These are phyloP conservation scores for Pseudocercospora ulei DNA, from an alignment of 2,329 filamentous ascomycete species.

Conservation along the genomic window DNA sequence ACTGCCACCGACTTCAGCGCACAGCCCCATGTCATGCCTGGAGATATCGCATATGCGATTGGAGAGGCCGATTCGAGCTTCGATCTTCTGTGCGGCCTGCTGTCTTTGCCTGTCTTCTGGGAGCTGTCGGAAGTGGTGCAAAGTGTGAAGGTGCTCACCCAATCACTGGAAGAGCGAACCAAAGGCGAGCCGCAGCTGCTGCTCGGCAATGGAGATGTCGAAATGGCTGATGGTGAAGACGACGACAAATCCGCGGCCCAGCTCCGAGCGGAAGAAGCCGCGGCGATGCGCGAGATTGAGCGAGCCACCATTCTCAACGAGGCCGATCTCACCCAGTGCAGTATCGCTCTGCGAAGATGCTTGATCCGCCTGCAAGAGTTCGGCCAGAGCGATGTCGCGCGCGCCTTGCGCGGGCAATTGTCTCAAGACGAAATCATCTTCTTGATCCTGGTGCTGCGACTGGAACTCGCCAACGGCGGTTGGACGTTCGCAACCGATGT, in stretches of 20 bases:
- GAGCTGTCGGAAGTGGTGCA: slow-evolving; percentile 57
- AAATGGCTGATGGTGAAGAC: slow-evolving; percentile 23
- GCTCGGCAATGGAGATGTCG: slow-evolving; percentile 42
- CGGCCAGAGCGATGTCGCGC: slow-evolving; percentile 51
- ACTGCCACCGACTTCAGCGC: slow-evolving; percentile 18
- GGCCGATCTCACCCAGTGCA: slow-evolving; percentile 53
- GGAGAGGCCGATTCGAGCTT: slow-evolving; percentile 59
- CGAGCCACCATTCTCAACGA: slow-evolving; percentile 59
- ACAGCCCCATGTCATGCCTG: slow-evolving; percentile 39
- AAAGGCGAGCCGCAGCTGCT: slow-evolving; percentile 14
- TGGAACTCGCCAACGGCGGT: slow-evolving; percentile 62
- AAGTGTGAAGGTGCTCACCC: slow-evolving; percentile 57
- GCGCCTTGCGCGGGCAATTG: slow-evolving; percentile 49
- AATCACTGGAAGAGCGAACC: slow-evolving; percentile 50
- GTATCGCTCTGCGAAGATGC: slow-evolving; percentile 55
- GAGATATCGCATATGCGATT: slow-evolving; percentile 54
- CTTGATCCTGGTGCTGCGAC: slow-evolving; percentile 61
- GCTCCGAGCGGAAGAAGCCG: slow-evolving; percentile 36
- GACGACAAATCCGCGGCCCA: slow-evolving; percentile 23
- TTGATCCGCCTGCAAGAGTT: slow-evolving; percentile 61
- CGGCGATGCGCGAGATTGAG: slow-evolving; percentile 49
- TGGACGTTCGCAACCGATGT: slow-evolving; percentile 68
- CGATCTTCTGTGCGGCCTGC: slow-evolving; percentile 55
- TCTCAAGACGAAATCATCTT: slow-evolving; percentile 59
- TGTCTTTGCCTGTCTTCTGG: slow-evolving; percentile 54